Base-by-base conservation (phyloP, 2,329 filamentous ascomycete genomes). In the Trichophyton mentagrophytes region DNA sequence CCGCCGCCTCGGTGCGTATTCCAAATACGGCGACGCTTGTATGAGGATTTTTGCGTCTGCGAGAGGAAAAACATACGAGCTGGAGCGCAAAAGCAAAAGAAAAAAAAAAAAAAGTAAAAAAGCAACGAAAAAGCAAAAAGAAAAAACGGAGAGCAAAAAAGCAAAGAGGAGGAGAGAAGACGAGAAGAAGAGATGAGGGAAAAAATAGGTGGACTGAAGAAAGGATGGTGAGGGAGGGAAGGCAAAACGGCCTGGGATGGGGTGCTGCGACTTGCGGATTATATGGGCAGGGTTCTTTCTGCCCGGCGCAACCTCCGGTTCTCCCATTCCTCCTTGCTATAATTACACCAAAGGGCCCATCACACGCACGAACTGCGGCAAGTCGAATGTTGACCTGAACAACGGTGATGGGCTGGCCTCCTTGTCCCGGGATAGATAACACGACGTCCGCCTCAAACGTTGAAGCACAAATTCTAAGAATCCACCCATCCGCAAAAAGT, bases 1-100 rank as follows among this genome's bases (percentile, higher is more conserved):
- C 49, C 49, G 49, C 49, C 30, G 49, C 49, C 49, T 27, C 49
- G 49, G 49, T 55, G 49, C 49, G 49, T 55, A 55, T 55, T 55
- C 49, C 49, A 33, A 55, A 55, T 55, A 55, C 49, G 49, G 49
- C 49, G 22, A 36, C 25, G 9, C 11, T 55, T 17, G 27, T n/a
- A 11, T 47, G 33, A 36, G 33, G 8, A 9, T 44, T 17, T 44
- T 17, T 6, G 11, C 6, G 6, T 15, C 15, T 44, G 40, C 15
- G 13, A 15, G 13, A 11, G 40, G n/a, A 44, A 44, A 22, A 25
- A 49, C 46, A 49, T 49, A 49, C 46, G 46, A 49, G 46, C 46
- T 25, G 20, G 46, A 49, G 20, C 40, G 6, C 13, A 44, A 44
- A 44, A 44, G 40, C 11, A 42, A 42, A 15, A 4, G 13, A 42